A percentile compares a stretch with the other conserved stretches of the same genome.
These are phyloP conservation scores for Eutypa lata DNA, from an alignment of 2,329 filamentous ascomycete species.

Conservation along the genomic window DNA sequence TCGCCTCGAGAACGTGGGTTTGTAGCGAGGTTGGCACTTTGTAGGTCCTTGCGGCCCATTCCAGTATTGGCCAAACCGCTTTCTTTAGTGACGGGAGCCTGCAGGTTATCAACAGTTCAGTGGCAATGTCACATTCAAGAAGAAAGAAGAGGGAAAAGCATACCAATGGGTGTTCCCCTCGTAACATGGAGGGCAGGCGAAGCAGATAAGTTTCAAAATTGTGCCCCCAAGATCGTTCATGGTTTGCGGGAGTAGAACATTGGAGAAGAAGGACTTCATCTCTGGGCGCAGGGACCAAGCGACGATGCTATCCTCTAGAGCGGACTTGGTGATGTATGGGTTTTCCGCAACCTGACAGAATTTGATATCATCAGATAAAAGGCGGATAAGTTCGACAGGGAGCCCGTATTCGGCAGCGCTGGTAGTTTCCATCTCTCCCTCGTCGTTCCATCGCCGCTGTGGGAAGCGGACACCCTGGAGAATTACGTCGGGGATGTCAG, in stretches of 20 bases:
- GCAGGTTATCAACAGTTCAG: background rate
- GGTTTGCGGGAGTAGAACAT: slow-evolving; percentile 6
- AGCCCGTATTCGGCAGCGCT: slow-evolving; percentile 22
- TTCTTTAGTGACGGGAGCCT: slow-evolving; percentile 24
- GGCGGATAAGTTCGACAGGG: slow-evolving; percentile 10
- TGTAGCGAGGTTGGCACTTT: slow-evolving; percentile 12
- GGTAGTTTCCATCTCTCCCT: slow-evolving; percentile 22
- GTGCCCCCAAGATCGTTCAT: slow-evolving; percentile 15
- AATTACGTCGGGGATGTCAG: slow-evolving; percentile 19
- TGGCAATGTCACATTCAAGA: background rate
- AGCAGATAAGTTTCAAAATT: slow-evolving; percentile 24
- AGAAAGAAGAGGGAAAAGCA: background rate
- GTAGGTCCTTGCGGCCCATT: slow-evolving; percentile 9
- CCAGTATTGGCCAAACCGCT: slow-evolving; percentile 24
- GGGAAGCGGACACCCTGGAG: slow-evolving; percentile 16
- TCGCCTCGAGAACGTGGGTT: slow-evolving; percentile 21
- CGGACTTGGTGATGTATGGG: slow-evolving; percentile 10
- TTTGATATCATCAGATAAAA: slow-evolving; percentile 14
- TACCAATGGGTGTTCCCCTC: slow-evolving; percentile 31
- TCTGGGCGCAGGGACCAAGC: slow-evolving; percentile 18
- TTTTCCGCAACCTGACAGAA: slow-evolving; percentile 5
- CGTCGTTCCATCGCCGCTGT: slow-evolving; percentile 21
- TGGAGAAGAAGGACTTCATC: background rate
- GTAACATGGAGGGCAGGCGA: slow-evolving; percentile 28
- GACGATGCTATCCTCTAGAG: slow-evolving; percentile 14